Conservation (phyloP, 805 yeast genomes). For the Myxozyma kluyveri region DNA sequence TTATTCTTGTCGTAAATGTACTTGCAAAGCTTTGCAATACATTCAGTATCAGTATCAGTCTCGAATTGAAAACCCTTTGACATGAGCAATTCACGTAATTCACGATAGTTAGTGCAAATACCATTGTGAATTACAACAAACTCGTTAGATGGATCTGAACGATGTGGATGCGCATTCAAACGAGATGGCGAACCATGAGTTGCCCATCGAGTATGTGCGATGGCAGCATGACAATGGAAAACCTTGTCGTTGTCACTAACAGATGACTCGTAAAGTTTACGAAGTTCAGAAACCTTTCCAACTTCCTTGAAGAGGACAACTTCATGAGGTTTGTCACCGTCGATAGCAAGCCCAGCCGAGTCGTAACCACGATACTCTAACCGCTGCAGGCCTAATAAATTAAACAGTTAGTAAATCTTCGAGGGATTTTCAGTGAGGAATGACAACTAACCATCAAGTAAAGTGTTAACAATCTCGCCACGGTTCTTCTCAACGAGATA, state of each 20-base stretch:
- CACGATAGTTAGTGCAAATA: constrained; percentile 93
- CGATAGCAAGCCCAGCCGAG: constrained; percentile 94
- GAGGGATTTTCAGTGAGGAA: no score
- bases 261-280: constrained; percentile 51
- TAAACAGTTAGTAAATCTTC: no score
- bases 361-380: constrained; percentile 98
- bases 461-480: constrained; percentile 86
- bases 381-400: constrained; percentile 50
- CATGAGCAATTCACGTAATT: constrained; percentile 73
- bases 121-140: constrained; percentile 96
- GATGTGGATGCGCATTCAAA: constrained; percentile 91
- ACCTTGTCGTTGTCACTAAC: constrained; percentile 59
- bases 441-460: constrained; percentile 67
- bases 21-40: constrained; percentile 92
- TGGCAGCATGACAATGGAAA: constrained; percentile 86
- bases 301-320: constrained; percentile 75
- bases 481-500: constrained; percentile 87
- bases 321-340: constrained; percentile 75
- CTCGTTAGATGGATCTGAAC: constrained; percentile 78
- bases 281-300: constrained; percentile 86
- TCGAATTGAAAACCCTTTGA: constrained; percentile 80
- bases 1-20: constrained; percentile 86
- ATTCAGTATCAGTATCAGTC: constrained; percentile 96
- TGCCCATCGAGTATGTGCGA: constrained; percentile 99
- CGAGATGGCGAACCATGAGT: constrained; percentile 94